Conservation (phyloP, 2,329 filamentous ascomycete genomes). For the Cladorrhinum sp. region DNA sequence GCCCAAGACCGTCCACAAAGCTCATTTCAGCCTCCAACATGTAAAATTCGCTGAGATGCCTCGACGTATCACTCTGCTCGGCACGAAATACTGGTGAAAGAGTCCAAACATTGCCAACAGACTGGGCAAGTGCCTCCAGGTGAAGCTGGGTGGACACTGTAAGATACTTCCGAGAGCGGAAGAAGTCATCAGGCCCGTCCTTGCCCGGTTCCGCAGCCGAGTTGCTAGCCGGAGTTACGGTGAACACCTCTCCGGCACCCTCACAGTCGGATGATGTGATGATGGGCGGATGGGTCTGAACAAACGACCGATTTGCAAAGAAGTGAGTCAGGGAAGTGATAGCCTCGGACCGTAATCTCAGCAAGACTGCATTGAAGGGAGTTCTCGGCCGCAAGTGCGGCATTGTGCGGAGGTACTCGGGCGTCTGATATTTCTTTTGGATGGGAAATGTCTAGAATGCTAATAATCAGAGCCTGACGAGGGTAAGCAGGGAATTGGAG, state of each 20-base stretch:
- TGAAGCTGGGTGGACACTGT: constrained; percentile 95
- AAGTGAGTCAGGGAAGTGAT: constrained; percentile 71
- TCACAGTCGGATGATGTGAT: constrained; percentile 98
- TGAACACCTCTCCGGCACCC: constrained; percentile 91
- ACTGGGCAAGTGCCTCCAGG: constrained; percentile 84
- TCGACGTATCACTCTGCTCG: constrained; percentile 86
- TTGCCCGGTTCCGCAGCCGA: constrained; percentile 30
- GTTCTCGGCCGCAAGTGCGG: constrained; percentile 83
- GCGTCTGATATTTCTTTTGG: constrained; percentile 92
- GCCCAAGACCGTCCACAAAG: constrained; percentile 67
- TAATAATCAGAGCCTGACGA: constrained; percentile 1
- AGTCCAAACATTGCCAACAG: constrained; percentile 88
- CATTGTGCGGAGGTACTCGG: constrained; percentile 82
- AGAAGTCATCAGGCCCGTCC: constrained; percentile 59
- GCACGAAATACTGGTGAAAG: constrained; percentile 91
- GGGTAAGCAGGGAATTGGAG: constrained; percentile 22
- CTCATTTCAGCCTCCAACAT: constrained; percentile 93
- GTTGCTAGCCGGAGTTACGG: constrained; percentile 49
- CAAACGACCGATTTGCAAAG: constrained; percentile 68
- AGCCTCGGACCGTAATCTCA: constrained; percentile 79
- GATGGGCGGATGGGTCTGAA: constrained; percentile 87
- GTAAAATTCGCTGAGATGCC: constrained; percentile 96
- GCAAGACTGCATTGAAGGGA: constrained; percentile 73
- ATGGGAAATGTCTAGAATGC: constrained; percentile 75
- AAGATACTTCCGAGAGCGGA: constrained; percentile 83